phyloP scores from a whole-genome alignment of 139 green algal genomes.

The Chlorella vulgaris region DNA sequence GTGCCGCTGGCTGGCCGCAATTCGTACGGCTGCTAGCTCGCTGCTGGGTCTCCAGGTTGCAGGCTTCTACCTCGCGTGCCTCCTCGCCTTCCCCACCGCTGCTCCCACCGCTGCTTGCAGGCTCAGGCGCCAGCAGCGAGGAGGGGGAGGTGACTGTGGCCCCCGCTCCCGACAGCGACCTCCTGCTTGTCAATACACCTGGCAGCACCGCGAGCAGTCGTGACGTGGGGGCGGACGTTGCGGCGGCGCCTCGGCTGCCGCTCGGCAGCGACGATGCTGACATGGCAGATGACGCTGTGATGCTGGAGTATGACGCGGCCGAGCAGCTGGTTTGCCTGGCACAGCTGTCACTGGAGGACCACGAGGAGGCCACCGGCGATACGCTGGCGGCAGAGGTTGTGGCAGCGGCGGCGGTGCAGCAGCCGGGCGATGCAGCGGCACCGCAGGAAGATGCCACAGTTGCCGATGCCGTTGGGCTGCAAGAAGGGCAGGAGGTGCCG shows the following conservation, averaged over 20 bases:
- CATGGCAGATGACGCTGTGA: constrained; percentile 39
- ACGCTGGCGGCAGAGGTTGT: not conserved
- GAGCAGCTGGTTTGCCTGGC: constrained; percentile 34
- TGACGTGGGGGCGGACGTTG: not conserved
- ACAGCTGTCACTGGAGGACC: constrained; percentile 1
- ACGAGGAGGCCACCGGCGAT: not conserved
- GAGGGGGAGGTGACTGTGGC: constrained; percentile 32
- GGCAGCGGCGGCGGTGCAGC: not conserved
- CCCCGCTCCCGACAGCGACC: not conserved
- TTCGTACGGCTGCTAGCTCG: too few relatives aligned
- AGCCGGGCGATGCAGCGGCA: not conserved
- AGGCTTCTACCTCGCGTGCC: too few relatives aligned
- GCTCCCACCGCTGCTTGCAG: not conserved
- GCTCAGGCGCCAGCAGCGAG: not conserved
- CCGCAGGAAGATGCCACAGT: not conserved
- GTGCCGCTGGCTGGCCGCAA: too few relatives aligned
- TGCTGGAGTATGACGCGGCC: constrained; percentile 38
- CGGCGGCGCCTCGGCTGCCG: not conserved
- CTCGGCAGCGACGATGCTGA: constrained; percentile 37
- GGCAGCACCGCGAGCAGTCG: not conserved
- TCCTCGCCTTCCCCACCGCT: not conserved
- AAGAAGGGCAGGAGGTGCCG: not conserved
- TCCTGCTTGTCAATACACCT: not conserved
- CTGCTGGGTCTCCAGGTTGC: too few relatives aligned
- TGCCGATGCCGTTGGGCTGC: not conserved